Conservation (phyloP, 495 filamentous ascomycete species). For the Trichoderma asperelloides region DNA sequence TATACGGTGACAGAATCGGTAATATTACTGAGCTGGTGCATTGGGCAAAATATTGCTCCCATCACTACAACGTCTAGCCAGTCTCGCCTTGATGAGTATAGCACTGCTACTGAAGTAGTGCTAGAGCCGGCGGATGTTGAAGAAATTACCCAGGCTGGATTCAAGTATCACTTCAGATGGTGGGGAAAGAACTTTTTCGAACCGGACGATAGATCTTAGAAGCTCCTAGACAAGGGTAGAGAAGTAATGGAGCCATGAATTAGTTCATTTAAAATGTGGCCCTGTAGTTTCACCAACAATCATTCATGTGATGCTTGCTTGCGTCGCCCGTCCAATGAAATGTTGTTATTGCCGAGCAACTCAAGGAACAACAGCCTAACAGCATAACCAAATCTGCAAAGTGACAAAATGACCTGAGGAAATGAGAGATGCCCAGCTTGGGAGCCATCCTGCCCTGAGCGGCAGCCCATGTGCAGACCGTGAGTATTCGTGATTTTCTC, state of each 20-base stretch:
- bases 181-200: not conserved
- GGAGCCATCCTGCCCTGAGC: not conserved
- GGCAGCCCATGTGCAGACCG: not conserved
- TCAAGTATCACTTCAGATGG: not conserved
- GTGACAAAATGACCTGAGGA: not conserved
- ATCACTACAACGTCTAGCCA: not conserved
- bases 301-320: not conserved
- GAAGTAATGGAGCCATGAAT: not conserved
- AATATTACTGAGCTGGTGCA: not conserved
- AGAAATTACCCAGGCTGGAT: not conserved
- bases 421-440: not conserved
- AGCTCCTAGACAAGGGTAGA: not conserved
- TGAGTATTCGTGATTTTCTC: not conserved
- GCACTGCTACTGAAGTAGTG: not conserved
- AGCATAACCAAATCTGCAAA: not conserved
- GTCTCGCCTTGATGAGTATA: not conserved
- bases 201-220: not conserved
- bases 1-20: not conserved
- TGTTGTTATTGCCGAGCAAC: not conserved
- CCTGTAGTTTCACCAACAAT: not conserved
- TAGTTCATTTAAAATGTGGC: not conserved
- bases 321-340: not conserved
- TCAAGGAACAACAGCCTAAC: not conserved
- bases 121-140: not conserved
- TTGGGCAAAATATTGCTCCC: not conserved